Percentiles rank a stretch among this genome's conserved stretches.
These are phyloP conservation scores for Ophiostoma fasciatum DNA, from an alignment of 2,329 filamentous ascomycete genomes.

Conservation along the genomic window DNA sequence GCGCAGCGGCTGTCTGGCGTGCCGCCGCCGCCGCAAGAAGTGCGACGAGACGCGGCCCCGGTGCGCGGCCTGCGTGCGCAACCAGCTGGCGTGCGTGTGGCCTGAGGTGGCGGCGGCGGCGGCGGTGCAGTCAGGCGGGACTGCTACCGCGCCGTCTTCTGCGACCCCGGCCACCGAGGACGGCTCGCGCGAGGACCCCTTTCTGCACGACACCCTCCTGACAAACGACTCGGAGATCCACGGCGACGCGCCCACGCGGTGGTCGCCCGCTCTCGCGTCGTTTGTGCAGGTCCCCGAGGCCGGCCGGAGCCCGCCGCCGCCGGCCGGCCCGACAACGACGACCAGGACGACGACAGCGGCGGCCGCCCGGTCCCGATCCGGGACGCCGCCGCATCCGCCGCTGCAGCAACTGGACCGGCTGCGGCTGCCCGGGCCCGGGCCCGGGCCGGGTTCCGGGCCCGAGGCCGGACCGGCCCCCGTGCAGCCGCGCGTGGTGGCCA, in stretches of 20 bases:
- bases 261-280: conserved; percentile 3
- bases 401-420: no score
- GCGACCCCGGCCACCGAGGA: background rate
- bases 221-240: background rate
- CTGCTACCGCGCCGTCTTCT: no score
- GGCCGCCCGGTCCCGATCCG: no score
- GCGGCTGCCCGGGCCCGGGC: no score
- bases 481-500: conserved; percentile 4
- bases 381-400: no score
- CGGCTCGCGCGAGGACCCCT: background rate
- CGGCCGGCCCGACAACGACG: background rate
- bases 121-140: no score
- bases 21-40: conserved; percentile 13
- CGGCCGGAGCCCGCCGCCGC: no score
- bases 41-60: conserved; percentile 11
- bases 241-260: background rate
- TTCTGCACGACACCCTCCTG: background rate
- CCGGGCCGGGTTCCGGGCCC: no score
- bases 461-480: background rate
- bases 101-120: background rate
- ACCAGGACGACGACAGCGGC: background rate
- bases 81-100: conserved; percentile 11
- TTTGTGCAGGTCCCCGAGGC: no score
- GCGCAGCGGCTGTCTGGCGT: conserved; percentile 11
- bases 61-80: conserved; percentile 10